phyloP scores from a whole-genome alignment of 768 basidiomycete genomes.

The Tulasnella sp. region DNA sequence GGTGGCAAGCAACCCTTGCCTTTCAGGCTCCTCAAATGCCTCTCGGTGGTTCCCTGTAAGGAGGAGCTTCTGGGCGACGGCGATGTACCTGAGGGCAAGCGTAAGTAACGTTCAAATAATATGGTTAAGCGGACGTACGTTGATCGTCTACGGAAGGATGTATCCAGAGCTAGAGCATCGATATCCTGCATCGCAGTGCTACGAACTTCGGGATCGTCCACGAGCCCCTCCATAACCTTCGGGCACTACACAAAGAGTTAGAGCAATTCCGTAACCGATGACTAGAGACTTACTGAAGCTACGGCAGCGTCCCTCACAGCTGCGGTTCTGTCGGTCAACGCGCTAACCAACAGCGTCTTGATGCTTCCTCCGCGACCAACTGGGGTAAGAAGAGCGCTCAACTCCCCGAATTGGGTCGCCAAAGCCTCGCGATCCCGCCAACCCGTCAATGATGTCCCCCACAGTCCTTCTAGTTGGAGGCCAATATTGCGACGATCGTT shows the following conservation, averaged over 20 bases:
- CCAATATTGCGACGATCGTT: conserved; percentile 52
- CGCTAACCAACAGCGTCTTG: conserved; percentile 59
- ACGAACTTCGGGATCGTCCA: conserved; percentile 38
- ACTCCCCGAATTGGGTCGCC: conserved; percentile 54
- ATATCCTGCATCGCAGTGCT: conserved; percentile 53
- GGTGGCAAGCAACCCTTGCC: conserved; percentile 48
- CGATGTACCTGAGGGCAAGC: conserved; percentile 60
- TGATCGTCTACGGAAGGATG: conserved; percentile 62
- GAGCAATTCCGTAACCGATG: not conserved
- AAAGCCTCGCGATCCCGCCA: conserved; percentile 85
- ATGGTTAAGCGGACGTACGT: conserved; percentile 55
- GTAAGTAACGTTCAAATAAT: not conserved
- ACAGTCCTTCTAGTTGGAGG: conserved; percentile 52
- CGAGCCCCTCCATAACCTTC: conserved; percentile 40
- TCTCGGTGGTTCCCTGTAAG: conserved; percentile 45
- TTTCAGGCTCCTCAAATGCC: conserved; percentile 59
- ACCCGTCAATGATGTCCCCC: conserved; percentile 62
- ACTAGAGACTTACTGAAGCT: conserved; percentile 55
- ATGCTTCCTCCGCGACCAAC: conserved; percentile 52
- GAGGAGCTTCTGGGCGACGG: conserved; percentile 69
- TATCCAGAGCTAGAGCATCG: conserved; percentile 41
- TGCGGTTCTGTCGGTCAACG: conserved; percentile 77
- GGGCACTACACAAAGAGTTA: conserved; percentile 39
- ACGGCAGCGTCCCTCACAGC: conserved; percentile 81
- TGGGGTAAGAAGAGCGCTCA: conserved; percentile 44